Conservation (phyloP, 768 basidiomycete genomes). For the Lactarius trivialis region DNA sequence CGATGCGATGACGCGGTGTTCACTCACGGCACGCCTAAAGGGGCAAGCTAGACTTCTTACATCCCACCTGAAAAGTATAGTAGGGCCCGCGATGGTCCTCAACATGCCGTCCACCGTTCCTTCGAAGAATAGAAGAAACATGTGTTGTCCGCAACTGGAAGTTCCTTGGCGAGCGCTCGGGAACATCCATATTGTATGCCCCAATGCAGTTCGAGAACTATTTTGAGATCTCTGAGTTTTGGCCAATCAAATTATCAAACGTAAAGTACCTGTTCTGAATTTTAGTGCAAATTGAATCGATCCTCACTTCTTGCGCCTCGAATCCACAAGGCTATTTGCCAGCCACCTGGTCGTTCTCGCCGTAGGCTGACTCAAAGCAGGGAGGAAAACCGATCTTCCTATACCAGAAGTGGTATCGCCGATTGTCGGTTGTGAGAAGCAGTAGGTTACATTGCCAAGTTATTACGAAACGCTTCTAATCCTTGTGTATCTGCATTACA, state of each 20-base stretch:
- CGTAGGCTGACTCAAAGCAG: not conserved
- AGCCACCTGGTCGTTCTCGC: not conserved
- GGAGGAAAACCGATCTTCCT: not conserved
- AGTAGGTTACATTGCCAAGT: too few relatives aligned
- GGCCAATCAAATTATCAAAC: too few relatives aligned
- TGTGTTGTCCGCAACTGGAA: not conserved
- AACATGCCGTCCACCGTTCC: not conserved
- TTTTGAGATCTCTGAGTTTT: not conserved
- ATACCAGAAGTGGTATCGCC: not conserved
- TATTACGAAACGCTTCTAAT: not conserved
- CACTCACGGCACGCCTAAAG: not conserved
- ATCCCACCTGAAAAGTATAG: not conserved
- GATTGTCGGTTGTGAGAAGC: not conserved
- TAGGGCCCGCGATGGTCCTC: not conserved
- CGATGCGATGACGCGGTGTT: not conserved
- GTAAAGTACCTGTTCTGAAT: not conserved
- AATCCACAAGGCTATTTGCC: not conserved
- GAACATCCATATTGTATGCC: not conserved
- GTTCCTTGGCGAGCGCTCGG: not conserved
- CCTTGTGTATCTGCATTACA: not conserved
- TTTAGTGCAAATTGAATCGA: too few relatives aligned
- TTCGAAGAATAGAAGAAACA: not conserved
- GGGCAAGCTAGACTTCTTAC: too few relatives aligned
- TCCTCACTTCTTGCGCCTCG: not conserved
- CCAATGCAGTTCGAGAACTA: not conserved